phyloP scores from a whole-genome alignment of 179 eudicot species.

The Spinacia oleracea region DNA sequence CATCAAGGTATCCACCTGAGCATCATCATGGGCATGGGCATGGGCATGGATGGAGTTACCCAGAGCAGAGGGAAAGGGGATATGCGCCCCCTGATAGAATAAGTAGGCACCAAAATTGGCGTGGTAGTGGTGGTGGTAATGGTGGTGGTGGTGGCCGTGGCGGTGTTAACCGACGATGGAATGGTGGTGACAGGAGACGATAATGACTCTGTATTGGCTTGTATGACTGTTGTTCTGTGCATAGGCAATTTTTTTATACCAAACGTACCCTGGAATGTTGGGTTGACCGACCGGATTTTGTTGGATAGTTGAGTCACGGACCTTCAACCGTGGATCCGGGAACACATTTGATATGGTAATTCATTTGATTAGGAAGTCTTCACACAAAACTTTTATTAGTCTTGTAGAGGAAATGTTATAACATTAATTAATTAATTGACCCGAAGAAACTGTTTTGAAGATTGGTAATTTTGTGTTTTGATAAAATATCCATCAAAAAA shows the following conservation, averaged over 20 bases:
- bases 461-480: not conserved
- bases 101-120: conserved; percentile 42
- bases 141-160: conserved; percentile 20
- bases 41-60: conserved; percentile 38
- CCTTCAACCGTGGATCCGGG: conserved; percentile 9
- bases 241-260: conserved; percentile 15
- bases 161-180: conserved; percentile 32
- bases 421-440: too few relatives aligned
- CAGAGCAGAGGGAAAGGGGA: conserved; percentile 33
- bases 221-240: conserved; percentile 20
- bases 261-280: not conserved
- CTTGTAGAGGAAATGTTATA: not conserved
- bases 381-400: conserved; percentile 1
- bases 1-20: conserved; percentile 38
- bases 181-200: conserved; percentile 29
- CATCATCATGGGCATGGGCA: conserved; percentile 36
- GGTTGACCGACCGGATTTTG: conserved; percentile 1
- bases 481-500: not conserved
- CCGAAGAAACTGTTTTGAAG: not conserved
- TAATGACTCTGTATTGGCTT: conserved; percentile 26
- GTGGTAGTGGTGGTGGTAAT: conserved; percentile 25
- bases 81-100: conserved; percentile 43
- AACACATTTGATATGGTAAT: not conserved
- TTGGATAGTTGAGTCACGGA: conserved; percentile 13
- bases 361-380: conserved; percentile 16